Evolutionary conservation across 139 green algal species (phyloP).

Genomic region (Gonium pectorale): DNA sequence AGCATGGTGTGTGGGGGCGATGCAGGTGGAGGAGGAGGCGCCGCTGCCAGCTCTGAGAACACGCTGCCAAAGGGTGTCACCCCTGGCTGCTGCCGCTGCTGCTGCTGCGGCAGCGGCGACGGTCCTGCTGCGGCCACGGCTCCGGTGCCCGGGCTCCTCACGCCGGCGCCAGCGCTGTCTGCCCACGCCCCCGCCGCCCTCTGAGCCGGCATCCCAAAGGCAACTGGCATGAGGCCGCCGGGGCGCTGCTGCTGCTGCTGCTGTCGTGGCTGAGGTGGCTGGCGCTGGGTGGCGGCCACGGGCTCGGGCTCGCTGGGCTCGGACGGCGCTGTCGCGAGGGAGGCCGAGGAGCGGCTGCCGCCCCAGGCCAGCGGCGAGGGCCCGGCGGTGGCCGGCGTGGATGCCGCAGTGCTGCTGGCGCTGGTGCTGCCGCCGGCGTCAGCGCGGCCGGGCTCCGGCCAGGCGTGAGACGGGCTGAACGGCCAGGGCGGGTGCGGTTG

Average conservation of each 20-base stretch:
- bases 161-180: background rate
- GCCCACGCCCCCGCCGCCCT: too few relatives aligned
- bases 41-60: background rate
- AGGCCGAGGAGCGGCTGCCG: constrained; percentile 26
- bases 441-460: too few relatives aligned
- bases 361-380: background rate
- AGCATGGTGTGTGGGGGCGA: too few relatives aligned
- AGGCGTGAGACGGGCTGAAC: too few relatives aligned
- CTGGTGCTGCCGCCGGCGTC: background rate
- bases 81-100: background rate
- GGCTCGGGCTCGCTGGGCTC: background rate
- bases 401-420: background rate
- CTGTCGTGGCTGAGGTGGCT: background rate
- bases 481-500: background rate
- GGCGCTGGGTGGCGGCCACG: background rate
- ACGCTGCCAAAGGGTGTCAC: background rate
- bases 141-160: background rate
- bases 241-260: background rate
- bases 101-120: background rate
- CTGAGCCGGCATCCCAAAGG: background rate
- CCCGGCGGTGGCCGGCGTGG: too few relatives aligned
- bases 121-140: background rate
- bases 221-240: background rate
- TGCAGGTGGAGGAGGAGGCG: too few relatives aligned
- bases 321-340: background rate